Evolutionary conservation across 495 filamentous ascomycete genomes (phyloP).

Genomic region (Talaromyces wortmannii): DNA sequence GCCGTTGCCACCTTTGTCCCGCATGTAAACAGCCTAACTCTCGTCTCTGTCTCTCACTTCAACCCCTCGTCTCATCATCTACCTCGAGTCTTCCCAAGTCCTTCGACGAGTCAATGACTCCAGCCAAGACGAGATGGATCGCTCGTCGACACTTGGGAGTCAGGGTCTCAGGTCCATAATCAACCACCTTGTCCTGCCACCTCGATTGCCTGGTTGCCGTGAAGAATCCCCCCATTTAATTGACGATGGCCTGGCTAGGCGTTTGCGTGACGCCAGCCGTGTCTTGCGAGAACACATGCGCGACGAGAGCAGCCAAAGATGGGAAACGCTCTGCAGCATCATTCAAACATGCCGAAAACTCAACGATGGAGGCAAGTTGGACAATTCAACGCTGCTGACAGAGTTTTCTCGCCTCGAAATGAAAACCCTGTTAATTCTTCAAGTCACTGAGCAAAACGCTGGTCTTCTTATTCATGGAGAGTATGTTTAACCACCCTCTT

Average conservation of each 20-base stretch:
- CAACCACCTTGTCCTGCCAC: slow-evolving; percentile 40
- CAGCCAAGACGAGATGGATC: not conserved
- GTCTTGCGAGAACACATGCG: slow-evolving; percentile 6
- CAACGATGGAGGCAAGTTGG: slow-evolving; percentile 23
- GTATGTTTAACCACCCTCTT: not conserved
- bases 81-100: too few relatives aligned
- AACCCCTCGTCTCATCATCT: too few relatives aligned
- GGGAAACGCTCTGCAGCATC: slow-evolving; percentile 20
- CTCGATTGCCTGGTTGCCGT: slow-evolving; percentile 31
- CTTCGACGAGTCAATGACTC: not conserved
- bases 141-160: not conserved
- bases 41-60: too few relatives aligned
- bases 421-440: slow-evolving; percentile 31
- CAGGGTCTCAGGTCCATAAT: slow-evolving; percentile 4
- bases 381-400: slow-evolving; percentile 14
- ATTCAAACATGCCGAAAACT: slow-evolving; percentile 22
- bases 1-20: too few relatives aligned
- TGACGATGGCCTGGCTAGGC: slow-evolving; percentile 21
- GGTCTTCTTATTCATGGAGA: slow-evolving; percentile 42
- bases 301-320: slow-evolving; percentile 14
- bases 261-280: slow-evolving; percentile 12
- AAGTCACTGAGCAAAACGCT: slow-evolving; percentile 50
- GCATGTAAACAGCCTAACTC: too few relatives aligned
- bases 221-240: slow-evolving; percentile 20
- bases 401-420: slow-evolving; percentile 21